Base-by-base conservation (phyloP, 2,329 filamentous ascomycete species). In the Dendrostoma leiphaemia region DNA sequence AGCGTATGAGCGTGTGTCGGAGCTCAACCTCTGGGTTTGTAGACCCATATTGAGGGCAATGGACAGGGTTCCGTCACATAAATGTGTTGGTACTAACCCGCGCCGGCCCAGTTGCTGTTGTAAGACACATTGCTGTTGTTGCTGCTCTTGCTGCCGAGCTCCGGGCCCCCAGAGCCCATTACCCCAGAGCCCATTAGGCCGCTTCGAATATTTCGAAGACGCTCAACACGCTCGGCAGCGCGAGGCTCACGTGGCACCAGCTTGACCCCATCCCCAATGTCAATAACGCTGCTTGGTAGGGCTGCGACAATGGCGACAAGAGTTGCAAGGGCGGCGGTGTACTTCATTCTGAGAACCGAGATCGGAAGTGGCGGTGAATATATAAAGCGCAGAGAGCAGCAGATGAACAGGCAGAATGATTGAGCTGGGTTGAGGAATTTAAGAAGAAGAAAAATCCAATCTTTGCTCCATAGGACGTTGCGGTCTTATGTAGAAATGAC, bases 61-160 rank as follows among this genome's bases (percentile, higher is more conserved):
- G n/a, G n/a, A n/a, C n/a, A n/a, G n/a, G n/a, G n/a, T n/a, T n/a
- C n/a, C n/a, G n/a, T n/a, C n/a, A n/a, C n/a, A n/a, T n/a, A n/a
- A n/a, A n/a, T n/a, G n/a, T n/a, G n/a, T n/a, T n/a, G n/a, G n/a
- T n/a, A n/a, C n/a, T n/a, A n/a, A n/a, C n/a, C n/a, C 1, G 79
- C 79, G 31, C 83, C 83, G 8, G 81, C 77, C 82, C 82, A 85
- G 71, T 84, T 85, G 62, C 68, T 71, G 56, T 71, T 76, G 69
- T 83, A 83, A 28, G 73, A 60, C 24, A 78, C 73, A 15, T 79
- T 63, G 45, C 69, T 70, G 28, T 69, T 73, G 61, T 71, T 70
- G 28, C 69, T 73, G 61, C 71, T 73, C 37, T 64, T 60, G 8
- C 62, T 48, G 17, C 59, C 58, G 41, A 69, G 65, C 24, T 69